Evolutionary conservation across 225 moss, liverwort and hornwort genomes (phyloP).

Genomic region (Climacium dendroides): DNA sequence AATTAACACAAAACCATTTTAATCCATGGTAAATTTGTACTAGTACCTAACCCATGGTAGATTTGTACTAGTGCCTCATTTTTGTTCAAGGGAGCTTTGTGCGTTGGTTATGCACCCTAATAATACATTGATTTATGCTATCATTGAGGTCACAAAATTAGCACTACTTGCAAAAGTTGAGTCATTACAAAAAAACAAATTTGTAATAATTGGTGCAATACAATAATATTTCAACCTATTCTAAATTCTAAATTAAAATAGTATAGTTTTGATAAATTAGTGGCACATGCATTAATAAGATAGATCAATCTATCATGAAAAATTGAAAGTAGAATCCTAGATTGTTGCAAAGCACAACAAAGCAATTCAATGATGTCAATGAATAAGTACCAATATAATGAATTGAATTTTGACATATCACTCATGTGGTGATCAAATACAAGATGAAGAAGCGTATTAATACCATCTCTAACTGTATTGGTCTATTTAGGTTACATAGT

Average conservation of each 20-base stretch:
- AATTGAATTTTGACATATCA: no score
- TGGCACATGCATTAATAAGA: rapidly evolving
- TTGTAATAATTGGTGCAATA: background rate
- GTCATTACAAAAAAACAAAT: background rate
- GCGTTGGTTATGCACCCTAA: background rate
- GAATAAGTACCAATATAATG: background rate
- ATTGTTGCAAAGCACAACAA: background rate
- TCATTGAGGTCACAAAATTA: background rate
- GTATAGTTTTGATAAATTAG: background rate
- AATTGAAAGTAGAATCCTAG: background rate
- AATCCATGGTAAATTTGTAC: no score
- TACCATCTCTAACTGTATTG: no score
- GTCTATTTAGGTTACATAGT: background rate
- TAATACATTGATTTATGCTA: background rate
- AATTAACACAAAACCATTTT: background rate
- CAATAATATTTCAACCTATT: background rate
- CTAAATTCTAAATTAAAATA: background rate
- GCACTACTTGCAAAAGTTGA: background rate
- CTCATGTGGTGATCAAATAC: background rate
- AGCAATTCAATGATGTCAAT: rapidly evolving
- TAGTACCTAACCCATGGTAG: rapidly evolving
- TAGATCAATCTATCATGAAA: background rate
- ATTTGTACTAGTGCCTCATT: background rate
- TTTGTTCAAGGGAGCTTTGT: background rate
- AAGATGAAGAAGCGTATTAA: background rate